Base-by-base conservation (phyloP, 352 stramenopile genomes). In the Globisporangium takayamanum region DNA sequence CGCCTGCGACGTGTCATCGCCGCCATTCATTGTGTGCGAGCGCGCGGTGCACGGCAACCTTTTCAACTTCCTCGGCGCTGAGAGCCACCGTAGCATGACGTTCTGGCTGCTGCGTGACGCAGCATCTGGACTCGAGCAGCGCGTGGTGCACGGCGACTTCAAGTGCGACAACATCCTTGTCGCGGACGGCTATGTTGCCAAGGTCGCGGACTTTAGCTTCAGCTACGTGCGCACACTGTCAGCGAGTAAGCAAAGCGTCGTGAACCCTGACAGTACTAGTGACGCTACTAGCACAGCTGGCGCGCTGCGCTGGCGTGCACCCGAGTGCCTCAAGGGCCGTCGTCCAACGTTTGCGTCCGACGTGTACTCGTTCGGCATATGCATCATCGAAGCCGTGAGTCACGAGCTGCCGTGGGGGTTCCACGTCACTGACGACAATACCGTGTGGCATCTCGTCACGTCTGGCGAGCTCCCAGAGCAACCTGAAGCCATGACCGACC, bases 61-160 rank as follows among this genome's bases (percentile, higher is more conserved):
- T 16, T 44, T 42, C 33, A 14, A 56, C 22, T 56, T 47, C 37
- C 11, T 56, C 1, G 14, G 36, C 2, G 11, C 12, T 1, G 36
- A 37, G 36, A 5, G 3, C 2, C 7, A 47, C 14, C 20, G 36
- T 2, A 0, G 2, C 12, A 26, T 15, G 36, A 39, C 22, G 3
- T 16, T 45, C 11, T 20, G 51, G 1, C 25, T 56, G 36, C 16
- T 57, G 39, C 28, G 16, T 26, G 54, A 67, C 41, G 56, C 56
- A 1, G 57, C 53, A 12, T 22, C 47, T 10, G 80, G 74, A 15
- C 59, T 90, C 11, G 22, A 46, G 6, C 50, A 63, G 28, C 49
- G 60, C 15, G 60, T 81, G 22, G 63, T 94, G n/a, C 83, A 93
- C 55, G 74, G 81, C n/a, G 83, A 93, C 55, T 68, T 93, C 20